Evolutionary conservation across 352 stramenopile species (phyloP), one percentile per base, ranked within the genome.

Genomic region (Phytophthora multivora): DNA sequence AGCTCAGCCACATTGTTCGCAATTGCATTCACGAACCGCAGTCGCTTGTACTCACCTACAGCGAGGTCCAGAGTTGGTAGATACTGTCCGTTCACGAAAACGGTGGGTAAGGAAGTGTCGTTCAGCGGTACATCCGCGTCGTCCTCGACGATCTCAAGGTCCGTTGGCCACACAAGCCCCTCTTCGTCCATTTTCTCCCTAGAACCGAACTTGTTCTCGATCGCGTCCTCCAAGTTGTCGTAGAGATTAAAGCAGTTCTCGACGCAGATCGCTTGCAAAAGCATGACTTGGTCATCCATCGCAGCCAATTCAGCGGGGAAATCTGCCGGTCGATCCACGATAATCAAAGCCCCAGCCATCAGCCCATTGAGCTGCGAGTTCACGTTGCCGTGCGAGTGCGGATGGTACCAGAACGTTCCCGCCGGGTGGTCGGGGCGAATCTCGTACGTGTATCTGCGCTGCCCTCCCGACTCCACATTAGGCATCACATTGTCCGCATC

Each of bases 341-440:
- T 76, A 45, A 91, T 73, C 7, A 93, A 57, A 21, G 75, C 62
- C 1, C 84, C 84, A 41, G 84, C 82, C 80, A 93, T 88, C 62
- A 93, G 77, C 11, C 84, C 84, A 26, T 79, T 79, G 3, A 93
- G 60, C 51, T 93, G 84, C 23, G 84, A 81, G 52, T 93, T 93
- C 25, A 89, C 70, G 48, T 90, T 74, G n/a, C 82, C 82, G 48
- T 90, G 80, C 30, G 73, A 64, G 63, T 93, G 84, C 13, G 84
- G 80, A 51, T 93, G 84, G 54, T 93, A 93, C 84, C 84, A 93
- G 53, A 90, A 93, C 43, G 84, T 91, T 11, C 84, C 84, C 7
- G 79, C 51, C 10, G 84, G 82, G 57, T 93, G 84, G 52, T 93
- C 79, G 0, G 63, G 41, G 0, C 80, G 79, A 51, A 93, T 86